Evolutionary conservation across 441 rosid genomes (phyloP).

Genomic region (Daphne laureola): DNA sequence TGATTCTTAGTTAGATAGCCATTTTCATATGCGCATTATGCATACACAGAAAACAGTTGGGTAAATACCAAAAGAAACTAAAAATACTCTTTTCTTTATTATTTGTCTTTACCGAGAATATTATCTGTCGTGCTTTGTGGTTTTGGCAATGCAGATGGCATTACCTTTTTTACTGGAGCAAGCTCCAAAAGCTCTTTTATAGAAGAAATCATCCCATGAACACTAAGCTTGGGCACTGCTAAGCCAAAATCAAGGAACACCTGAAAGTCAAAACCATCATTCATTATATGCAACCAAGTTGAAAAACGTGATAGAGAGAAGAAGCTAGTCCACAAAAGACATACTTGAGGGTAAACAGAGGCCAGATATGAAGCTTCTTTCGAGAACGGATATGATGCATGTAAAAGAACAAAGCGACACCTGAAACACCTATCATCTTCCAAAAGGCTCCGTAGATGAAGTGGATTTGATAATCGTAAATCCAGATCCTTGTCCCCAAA

Average conservation of each 20-base stretch:
- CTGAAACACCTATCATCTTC: conserved; percentile 76
- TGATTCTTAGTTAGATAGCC: too few relatives aligned
- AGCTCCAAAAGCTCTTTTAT: conserved; percentile 86
- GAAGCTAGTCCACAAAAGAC: neutral
- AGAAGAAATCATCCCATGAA: conserved; percentile 80
- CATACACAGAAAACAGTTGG: too few relatives aligned
- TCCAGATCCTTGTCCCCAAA: conserved; percentile 97
- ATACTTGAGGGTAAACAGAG: conserved; percentile 80
- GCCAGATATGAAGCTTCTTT: conserved; percentile 91
- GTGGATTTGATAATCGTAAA: conserved; percentile 83
- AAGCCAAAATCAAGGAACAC: conserved; percentile 95
- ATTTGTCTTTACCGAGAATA: conserved; percentile 3
- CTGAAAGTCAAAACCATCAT: conserved; percentile 30
- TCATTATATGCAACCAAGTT: conserved; percentile 13
- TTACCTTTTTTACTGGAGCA: conserved; percentile 87
- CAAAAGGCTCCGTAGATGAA: conserved; percentile 66
- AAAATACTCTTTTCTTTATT: neutral
- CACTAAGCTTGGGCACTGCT: conserved; percentile 87
- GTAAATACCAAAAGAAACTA: too few relatives aligned
- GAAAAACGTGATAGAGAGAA: conserved; percentile 9
- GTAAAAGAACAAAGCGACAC: conserved; percentile 75
- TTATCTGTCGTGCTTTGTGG: neutral
- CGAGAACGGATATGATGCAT: conserved; percentile 95
- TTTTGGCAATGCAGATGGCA: conserved; percentile 4
- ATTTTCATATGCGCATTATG: too few relatives aligned